Evolutionary conservation across 2,329 filamentous ascomycete genomes (phyloP), one percentile per base, ranked within the genome.

Genomic region (Ambrosiella beaveri): DNA sequence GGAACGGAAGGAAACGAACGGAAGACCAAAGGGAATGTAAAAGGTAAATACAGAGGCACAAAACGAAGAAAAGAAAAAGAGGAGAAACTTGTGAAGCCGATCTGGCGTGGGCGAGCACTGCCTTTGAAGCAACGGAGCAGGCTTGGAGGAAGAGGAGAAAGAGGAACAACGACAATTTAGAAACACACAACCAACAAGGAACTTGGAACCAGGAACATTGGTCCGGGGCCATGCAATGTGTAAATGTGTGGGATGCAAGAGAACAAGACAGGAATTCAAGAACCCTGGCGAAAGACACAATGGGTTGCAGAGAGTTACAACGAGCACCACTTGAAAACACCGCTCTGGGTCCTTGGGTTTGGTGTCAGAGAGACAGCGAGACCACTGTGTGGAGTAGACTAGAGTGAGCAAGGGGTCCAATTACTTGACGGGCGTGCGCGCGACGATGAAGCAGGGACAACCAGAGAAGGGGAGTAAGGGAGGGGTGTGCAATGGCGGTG

Each of bases 371-470:
- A 53, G 12, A 53, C 51, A 15, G 17, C 15, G 15, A 36, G 49
- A 9, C 19, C 13, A n/a, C 51, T 39, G 35, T 8, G 37, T 37
- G 35, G 51, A 39, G 51, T 15, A 36, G n/a, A 8, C 19, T 47
- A 47, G 44, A 47, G 44, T 5, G 7, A 17, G n/a, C 11, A 41
- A 47, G 51, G 51, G 51, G 15, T 53, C 15, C 38, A 36, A 53
- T 53, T 53, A 53, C 51, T 53, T 53, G 35, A 17, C 37, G 44
- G 44, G 44, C 44, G 51, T 53, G 51, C 35, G 51, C 35, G 12
- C 51, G 51, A 38, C 37, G 51, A 39, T 53, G 51, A 53, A 53
- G 51, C 51, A 53, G 51, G 51, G 51, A 53, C 51, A 53, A 53
- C 37, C 7, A 15, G 27, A 37, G 51, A 39, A n/a, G 12, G 37